A percentile compares a stretch with the other conserved stretches of the same genome.
These are phyloP conservation scores for Malassezia restricta DNA, from an alignment of 1,284 basidiomycete genomes.

Conservation along the genomic window DNA sequence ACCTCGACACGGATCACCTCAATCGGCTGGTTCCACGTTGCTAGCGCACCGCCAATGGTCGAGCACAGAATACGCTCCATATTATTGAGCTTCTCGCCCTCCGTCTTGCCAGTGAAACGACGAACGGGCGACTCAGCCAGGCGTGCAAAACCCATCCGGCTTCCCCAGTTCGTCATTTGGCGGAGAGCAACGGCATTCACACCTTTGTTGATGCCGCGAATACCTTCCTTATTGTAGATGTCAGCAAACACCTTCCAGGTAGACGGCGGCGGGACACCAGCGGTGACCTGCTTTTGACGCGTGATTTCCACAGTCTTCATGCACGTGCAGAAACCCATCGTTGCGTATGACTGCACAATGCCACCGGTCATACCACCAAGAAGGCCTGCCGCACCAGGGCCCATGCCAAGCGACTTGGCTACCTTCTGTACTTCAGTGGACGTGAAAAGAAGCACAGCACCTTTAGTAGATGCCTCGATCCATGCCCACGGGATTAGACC, in stretches of 20 bases:
- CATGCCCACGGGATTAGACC: slow-evolving; percentile 99
- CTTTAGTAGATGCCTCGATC: slow-evolving; percentile 99
- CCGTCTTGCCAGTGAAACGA: slow-evolving; percentile 59
- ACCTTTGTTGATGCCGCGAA: slow-evolving; percentile 96
- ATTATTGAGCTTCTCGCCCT: slow-evolving; percentile 63
- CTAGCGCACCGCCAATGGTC: slow-evolving; percentile 82
- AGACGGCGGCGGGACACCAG: slow-evolving; percentile 76
- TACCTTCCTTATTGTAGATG: slow-evolving; percentile 83
- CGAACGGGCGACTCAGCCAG: slow-evolving; percentile 75
- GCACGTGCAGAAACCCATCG: slow-evolving; percentile 90
- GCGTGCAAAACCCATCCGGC: slow-evolving; percentile 95
- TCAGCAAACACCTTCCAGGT: slow-evolving; percentile 80
- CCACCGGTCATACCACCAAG: slow-evolving; percentile 96
- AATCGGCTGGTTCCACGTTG: slow-evolving; percentile 99
- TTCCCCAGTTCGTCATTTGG: slow-evolving; percentile 99
- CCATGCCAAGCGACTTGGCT: slow-evolving; percentile 58
- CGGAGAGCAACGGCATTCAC: slow-evolving; percentile 90
- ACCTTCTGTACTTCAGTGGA: slow-evolving; percentile 84
- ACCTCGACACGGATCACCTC: slow-evolving; percentile 81
- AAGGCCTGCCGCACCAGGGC: slow-evolving; percentile 70
- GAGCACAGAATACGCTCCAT: slow-evolving; percentile 79
- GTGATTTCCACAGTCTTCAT: slow-evolving; percentile 73
- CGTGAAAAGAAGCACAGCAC: slow-evolving; percentile 86
- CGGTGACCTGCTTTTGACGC: slow-evolving; percentile 81
- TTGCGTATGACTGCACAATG: slow-evolving; percentile 94